A percentile compares a stretch with the other conserved stretches of the same genome.
These are phyloP conservation scores for Metschnikowia cubensis DNA, from an alignment of 805 yeast species.

Conservation along the genomic window DNA sequence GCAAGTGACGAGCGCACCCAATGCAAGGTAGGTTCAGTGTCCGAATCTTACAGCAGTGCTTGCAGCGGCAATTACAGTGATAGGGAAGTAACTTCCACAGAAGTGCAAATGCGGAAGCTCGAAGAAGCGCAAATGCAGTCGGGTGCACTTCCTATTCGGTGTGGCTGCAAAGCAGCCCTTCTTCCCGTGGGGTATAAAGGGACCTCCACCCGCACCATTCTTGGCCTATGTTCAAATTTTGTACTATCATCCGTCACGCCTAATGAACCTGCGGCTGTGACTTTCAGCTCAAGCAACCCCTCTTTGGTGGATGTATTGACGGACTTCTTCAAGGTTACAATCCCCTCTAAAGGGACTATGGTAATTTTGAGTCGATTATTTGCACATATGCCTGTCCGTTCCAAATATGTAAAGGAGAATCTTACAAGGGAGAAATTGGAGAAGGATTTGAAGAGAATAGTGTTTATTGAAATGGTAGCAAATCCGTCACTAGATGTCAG, in stretches of 20 bases:
- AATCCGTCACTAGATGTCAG: slow-evolving; percentile 15
- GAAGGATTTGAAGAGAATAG: slow-evolving; percentile 24
- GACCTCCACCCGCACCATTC: background rate
- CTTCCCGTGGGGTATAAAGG: slow-evolving; percentile 1
- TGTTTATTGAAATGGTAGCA: slow-evolving; percentile 27
- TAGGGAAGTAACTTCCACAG: background rate
- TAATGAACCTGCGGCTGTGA: background rate
- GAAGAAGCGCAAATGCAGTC: background rate
- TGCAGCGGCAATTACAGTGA: background rate
- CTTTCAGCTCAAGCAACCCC: background rate
- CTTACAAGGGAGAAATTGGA: slow-evolving; percentile 20
- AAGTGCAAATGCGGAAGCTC: background rate
- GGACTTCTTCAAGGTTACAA: background rate
- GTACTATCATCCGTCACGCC: background rate
- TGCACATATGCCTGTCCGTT: slow-evolving; percentile 42
- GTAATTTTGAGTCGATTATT: slow-evolving; percentile 39
- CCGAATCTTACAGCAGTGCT: background rate
- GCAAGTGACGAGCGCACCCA: background rate
- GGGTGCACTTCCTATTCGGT: background rate
- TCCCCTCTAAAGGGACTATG: slow-evolving; percentile 32
- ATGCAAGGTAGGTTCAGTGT: background rate
- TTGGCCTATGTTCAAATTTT: background rate
- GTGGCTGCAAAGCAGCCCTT: background rate
- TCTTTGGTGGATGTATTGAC: background rate
- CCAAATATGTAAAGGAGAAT: slow-evolving; percentile 18